Evolutionary conservation across 495 filamentous ascomycete species (phyloP).

Genomic region (Penicillium lividum): DNA sequence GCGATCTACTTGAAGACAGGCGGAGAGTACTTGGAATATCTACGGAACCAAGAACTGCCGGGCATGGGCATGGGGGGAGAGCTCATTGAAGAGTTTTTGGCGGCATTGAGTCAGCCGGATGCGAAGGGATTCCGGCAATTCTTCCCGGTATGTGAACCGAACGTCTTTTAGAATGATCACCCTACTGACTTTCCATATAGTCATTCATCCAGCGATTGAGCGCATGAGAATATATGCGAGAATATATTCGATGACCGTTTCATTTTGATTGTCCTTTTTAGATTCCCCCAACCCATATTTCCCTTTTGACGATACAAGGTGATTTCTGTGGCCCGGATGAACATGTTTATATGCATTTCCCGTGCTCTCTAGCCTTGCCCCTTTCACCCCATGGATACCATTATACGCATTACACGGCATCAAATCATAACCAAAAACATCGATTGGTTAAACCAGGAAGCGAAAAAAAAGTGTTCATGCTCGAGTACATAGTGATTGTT

Average conservation of each 20-base stretch:
- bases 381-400: slow-evolving; percentile 15
- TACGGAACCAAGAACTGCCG: slow-evolving; percentile 53
- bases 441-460: slow-evolving; percentile 8
- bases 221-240: slow-evolving; percentile 38
- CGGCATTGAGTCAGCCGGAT: slow-evolving; percentile 51
- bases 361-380: not conserved
- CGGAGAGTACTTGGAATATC: slow-evolving; percentile 55
- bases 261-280: slow-evolving; percentile 36
- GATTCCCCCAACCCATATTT: slow-evolving; percentile 44
- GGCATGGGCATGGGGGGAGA: slow-evolving; percentile 55
- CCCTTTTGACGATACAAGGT: slow-evolving; percentile 28
- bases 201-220: slow-evolving; percentile 52
- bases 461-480: slow-evolving; percentile 6
- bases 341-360: slow-evolving; percentile 20
- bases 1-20: slow-evolving; percentile 87
- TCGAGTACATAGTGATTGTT: slow-evolving; percentile 1
- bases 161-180: slow-evolving; percentile 1
- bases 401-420: slow-evolving; percentile 12
- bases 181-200: slow-evolving; percentile 24
- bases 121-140: slow-evolving; percentile 56
- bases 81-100: slow-evolving; percentile 58
- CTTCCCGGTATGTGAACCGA: slow-evolving; percentile 45
- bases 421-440: slow-evolving; percentile 14
- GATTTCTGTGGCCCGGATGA: slow-evolving; percentile 10
- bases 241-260: slow-evolving; percentile 24